Evolutionary conservation across 2,329 filamentous ascomycete species (phyloP), one percentile per base, ranked within the genome.

Genomic region (Fusarium coffeatum): DNA sequence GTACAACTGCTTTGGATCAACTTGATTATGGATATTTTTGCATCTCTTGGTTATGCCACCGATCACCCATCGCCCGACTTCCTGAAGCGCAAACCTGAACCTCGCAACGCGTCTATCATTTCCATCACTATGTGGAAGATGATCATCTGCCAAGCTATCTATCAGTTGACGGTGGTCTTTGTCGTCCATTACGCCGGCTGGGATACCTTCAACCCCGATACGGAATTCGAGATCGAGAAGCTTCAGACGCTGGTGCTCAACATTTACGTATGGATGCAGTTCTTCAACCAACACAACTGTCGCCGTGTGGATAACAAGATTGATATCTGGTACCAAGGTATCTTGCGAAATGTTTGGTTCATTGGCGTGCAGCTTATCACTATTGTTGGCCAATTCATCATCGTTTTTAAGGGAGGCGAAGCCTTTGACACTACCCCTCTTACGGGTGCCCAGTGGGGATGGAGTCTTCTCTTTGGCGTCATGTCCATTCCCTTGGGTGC

Each of bases 241-340:
- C 78, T 84, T 22, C 80, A 88, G 59, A 93, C 92, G 2, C 83
- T 95, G 13, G 90, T 95, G 8, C 94, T 95, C 84, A 96, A 95
- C 80, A 92, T 91, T 0, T 95, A 94, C 72, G 91, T 94, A 46
- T 94, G 92, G 91, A 93, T 95, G 91, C 92, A 95, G 71, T 93
- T 96, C 68, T 95, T 95, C 85, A 95, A 96, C 74, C 88, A 93
- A 72, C 88, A 93, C 81, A 94, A 78, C 83, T 94, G 93, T 79
- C 90, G 93, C 40, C 88, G 92, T 15, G 88, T 95, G 11, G 93
- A 95, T 78, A 95, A 96, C 79, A 89, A 89, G 64, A 89, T 94
- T 79, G 94, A 96, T 76, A 90, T 96, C 58, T 81, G 80, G 73
- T 93, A 94, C 67, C 92, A 95, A 76, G 91, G 91, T 27, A 87